These are phyloP conservation scores for Dittrichia graveolens DNA, from an alignment of 129 eudicot species.

Conservation along the genomic window DNA sequence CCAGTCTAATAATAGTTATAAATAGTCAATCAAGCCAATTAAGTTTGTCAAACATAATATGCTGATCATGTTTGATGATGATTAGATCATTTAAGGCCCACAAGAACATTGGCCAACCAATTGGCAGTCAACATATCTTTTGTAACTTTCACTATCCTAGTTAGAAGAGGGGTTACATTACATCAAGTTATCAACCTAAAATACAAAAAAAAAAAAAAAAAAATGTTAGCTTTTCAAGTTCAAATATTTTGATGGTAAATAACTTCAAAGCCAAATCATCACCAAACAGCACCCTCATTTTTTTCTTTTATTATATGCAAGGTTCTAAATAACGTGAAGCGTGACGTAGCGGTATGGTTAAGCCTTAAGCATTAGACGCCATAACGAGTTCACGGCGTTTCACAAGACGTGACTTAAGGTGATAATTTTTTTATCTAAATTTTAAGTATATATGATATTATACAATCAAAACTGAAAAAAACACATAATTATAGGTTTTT, in stretches of 20 bases:
- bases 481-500: too few species aligned
- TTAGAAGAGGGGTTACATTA: conserved; percentile 16
- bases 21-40: too few species aligned
- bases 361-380: too few species aligned
- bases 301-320: not conserved
- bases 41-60: too few species aligned
- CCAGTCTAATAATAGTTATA: too few species aligned
- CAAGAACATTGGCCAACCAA: not conserved
- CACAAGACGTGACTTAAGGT: too few species aligned
- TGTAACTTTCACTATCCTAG: conserved; percentile 11
- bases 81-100: not conserved
- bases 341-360: too few species aligned
- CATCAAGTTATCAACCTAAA: not conserved
- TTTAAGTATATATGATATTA: too few species aligned
- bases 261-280: conserved; percentile 37
- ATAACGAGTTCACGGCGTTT: too few species aligned
- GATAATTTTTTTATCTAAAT: too few species aligned
- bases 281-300: conserved; percentile 27
- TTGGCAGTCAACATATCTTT: conserved; percentile 8
- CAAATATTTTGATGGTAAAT: conserved; percentile 14
- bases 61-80: not conserved
- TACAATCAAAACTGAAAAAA: too few species aligned
- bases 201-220: conserved; percentile 12
- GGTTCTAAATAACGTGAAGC: too few species aligned
- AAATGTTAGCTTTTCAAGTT: conserved; percentile 4